Base-by-base conservation (phyloP, 371 early-diverging fungal genomes). In the Coemansia sp. region DNA sequence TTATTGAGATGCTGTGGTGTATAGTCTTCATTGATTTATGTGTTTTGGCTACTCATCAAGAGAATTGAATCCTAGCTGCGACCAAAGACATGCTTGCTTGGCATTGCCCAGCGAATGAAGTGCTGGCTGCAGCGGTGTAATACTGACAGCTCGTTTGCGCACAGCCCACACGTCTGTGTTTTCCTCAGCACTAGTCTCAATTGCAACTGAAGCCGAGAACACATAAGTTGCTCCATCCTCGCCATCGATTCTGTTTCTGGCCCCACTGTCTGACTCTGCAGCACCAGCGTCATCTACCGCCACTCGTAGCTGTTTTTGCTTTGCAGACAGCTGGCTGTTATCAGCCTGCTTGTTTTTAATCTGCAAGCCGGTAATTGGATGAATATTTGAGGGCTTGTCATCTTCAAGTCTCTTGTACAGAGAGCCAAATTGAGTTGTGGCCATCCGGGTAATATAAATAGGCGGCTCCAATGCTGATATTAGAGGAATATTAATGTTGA, bases 401-500 rank as follows among this genome's bases (percentile, higher is more conserved):
- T 63, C 29, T 1, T 28, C 58, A 9, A 57, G 17, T 23, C 29
- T 26, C 19, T 44, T 55, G 40, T 69, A 69, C 15, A 69, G 51
- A 2, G 70, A 69, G 0, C 65, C 70, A 17, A 69, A 60, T 2
- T 28, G 60, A 12, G 65, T 53, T 2, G 23, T 12, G n/a, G 55
- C 70, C 70, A 69, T 69, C 3, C 23, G 41, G 4, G 70, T 64
- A 3, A 69, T 54, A 15, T 40, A 60, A 6, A 64, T 40, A 24
- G 63, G 63, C 8, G 58, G 60, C 9, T 29, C 15, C 5, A 65
- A 23, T 7, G 54, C 8, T 11, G 24, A 2, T 3, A 58, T n/a
- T 5, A 69, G 24, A 7, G 70, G 70, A 1, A 69, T 58, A 21
- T 64, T 69, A 48, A 69, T 39, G 36, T 69, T 69, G 60, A 69